Evolutionary conservation across 352 stramenopile genomes (phyloP), one percentile per base, ranked within the genome.

Genomic region (Halophytophthora polymorphica): DNA sequence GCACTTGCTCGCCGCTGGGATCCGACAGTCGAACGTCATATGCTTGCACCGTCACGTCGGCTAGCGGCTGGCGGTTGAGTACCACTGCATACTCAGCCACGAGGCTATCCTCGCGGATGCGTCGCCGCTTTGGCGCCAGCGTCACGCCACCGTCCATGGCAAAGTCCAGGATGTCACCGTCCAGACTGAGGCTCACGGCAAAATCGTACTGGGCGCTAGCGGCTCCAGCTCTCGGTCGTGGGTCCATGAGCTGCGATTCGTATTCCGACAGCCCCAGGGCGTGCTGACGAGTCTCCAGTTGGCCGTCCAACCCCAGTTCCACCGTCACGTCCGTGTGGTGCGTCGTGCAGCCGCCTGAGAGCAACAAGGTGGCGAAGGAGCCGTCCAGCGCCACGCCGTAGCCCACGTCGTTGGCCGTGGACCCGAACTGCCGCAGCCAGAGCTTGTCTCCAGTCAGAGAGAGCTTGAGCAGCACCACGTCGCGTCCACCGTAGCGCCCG

Each of bases 381-480:
- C 57, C 57, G 34, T 89, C 78, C 1, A 75, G 43, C 34, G 46
- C 21, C 0, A 87, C 70, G 1, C 82, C 81, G 38, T 88, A 83
- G 0, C 55, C 67, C 44, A 81, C 76, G 42, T 90, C 82, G 33
- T 87, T 77, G 3, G 60, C 71, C 0, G 77, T 84, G 11, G 70
- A 81, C 3, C 82, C 82, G 35, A 92, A 90, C 74, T 85, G 33
- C 8, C 82, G 61, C n/a, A 61, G 56, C 81, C 81, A 92, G 3
- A 84, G 33, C 36, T 90, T 90, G 6, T 69, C 53, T 0, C 81
- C 81, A 19, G 56, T 35, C 5, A 77, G 49, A 4, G 64, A 62
- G 17, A 90, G 34, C 40, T 90, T 87, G 19, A 81, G 38, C 17
- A 92, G 47, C 47, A 90, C 78, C 2, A 86, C 74, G 37, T 92